Base-by-base conservation (phyloP, 2,329 filamentous ascomycete genomes). In the Knufia petricola region DNA sequence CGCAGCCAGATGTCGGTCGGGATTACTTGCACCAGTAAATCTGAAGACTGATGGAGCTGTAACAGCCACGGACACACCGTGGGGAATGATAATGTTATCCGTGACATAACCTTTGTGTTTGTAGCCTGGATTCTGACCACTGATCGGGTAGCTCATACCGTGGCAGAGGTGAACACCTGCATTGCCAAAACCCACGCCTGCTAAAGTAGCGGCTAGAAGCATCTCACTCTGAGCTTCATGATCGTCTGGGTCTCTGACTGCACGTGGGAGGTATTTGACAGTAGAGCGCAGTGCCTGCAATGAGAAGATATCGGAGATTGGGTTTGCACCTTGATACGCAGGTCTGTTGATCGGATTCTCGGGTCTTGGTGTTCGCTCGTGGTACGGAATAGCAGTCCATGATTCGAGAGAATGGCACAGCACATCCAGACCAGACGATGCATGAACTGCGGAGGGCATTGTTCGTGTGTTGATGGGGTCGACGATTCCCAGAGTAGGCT, bases 111-210 rank as follows among this genome's bases (percentile, higher is more conserved):
- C 92, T 0, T 76, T 66, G 63, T 98, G 92, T 60, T 81, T 82
- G 69, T 96, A 96, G 3, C 84, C 83, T 0, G 86, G 87, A 64
- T 98, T 98, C 64, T 95, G 89, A 24, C 88, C 87, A 0, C 87
- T 94, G 61, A 98, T 95, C 15, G 92, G 92, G 63, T 98, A 98
- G 20, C 86, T 94, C 90, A 98, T 96, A 63, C 90, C 83, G 63
- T 87, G 83, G 64, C 83, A 87, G 8, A 87, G 73, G 69, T 98
- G 92, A 2, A 98, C 92, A 43, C 94, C 92, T 1, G 94, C 94
- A 60, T 98, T 98, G 17, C 94, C 92, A 64, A 98, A 98, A 0
- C 92, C 92, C 2, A 98, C 88, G 39, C 92, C 92, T 0, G 94
- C 92, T 1, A 98, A 73, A 0, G 92, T 98, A 1, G 92, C 85